phyloP scores from a whole-genome alignment of 2,329 filamentous ascomycete species.

The Neonectria sp. region DNA sequence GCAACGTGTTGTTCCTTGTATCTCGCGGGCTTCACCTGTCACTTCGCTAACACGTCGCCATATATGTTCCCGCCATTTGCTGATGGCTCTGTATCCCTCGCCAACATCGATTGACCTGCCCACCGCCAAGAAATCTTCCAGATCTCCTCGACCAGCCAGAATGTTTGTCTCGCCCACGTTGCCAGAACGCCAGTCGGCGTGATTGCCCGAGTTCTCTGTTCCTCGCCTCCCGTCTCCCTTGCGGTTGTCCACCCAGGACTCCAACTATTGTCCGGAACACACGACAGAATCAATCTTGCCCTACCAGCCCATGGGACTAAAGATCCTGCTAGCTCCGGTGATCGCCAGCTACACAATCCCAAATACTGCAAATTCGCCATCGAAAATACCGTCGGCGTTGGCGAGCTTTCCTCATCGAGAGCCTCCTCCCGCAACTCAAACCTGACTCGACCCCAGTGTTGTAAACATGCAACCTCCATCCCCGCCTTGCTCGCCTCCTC shows the following conservation, averaged over 20 bases:
- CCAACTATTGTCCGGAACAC: no score
- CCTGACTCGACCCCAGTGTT: background rate
- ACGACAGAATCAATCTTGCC: no score
- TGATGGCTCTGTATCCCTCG: constrained; percentile 4
- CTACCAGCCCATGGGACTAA: no score
- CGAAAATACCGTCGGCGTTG: background rate
- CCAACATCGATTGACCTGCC: background rate
- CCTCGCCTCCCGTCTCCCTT: background rate
- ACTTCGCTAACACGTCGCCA: background rate
- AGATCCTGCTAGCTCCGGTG: no score
- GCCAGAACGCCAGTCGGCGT: background rate
- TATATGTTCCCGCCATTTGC: background rate
- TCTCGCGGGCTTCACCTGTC: background rate
- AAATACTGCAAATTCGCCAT: no score
- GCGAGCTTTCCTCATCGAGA: background rate
- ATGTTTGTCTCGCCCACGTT: constrained; percentile 30
- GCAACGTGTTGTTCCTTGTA: background rate
- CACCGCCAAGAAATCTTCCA: constrained; percentile 1
- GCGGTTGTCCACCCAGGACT: no score
- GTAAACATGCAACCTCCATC: background rate
- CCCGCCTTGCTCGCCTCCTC: background rate
- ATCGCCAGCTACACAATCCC: no score
- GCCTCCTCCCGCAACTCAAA: background rate
- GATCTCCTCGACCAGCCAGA: constrained; percentile 23
- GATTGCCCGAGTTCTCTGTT: background rate